A percentile compares a stretch with the other conserved stretches of the same genome.
These are phyloP conservation scores for Lablab purpureus DNA, from an alignment of 306 rosid genomes.

Conservation along the genomic window DNA sequence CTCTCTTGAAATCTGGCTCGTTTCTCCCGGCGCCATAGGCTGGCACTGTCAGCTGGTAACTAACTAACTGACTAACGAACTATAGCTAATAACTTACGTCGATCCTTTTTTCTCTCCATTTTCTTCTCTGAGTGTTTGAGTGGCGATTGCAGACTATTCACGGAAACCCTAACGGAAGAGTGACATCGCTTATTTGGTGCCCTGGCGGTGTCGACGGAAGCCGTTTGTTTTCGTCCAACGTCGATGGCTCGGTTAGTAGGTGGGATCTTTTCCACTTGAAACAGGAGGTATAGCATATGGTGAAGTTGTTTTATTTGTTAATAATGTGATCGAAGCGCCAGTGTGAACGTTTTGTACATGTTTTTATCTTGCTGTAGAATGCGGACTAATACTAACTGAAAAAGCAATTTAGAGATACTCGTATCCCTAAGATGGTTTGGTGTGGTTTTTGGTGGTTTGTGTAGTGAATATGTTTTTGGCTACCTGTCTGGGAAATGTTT, in stretches of 20 bases:
- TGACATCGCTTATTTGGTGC: slow-evolving; percentile 89
- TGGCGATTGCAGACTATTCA: slow-evolving; percentile 67
- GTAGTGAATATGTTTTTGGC: neutral
- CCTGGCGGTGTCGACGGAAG: slow-evolving; percentile 60
- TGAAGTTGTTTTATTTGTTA: neutral
- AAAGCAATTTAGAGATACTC: neutral
- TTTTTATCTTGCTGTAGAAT: neutral
- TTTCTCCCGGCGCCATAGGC: slow-evolving; percentile 89
- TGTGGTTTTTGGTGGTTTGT: neutral
- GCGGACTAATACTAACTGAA: neutral
- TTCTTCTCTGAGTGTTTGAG: neutral
- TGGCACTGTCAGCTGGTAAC: slow-evolving; percentile 97
- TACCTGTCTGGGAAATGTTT: neutral
- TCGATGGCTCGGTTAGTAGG: slow-evolving; percentile 76
- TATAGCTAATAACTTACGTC: too few relatives aligned
- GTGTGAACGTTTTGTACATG: neutral
- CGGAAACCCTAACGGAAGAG: slow-evolving; percentile 73
- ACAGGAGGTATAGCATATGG: slow-evolving; percentile 64
- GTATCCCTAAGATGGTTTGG: neutral
- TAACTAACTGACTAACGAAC: neutral
- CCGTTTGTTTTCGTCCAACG: slow-evolving; percentile 82
- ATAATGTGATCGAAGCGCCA: neutral
- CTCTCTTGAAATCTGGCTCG: slow-evolving; percentile 96
- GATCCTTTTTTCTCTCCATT: neutral
- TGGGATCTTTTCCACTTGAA: slow-evolving; percentile 88